Percentiles rank a stretch among this genome's conserved stretches.
phyloP scores from a whole-genome alignment of 495 filamentous ascomycete genomes.

The Aspergillus biplanus region DNA sequence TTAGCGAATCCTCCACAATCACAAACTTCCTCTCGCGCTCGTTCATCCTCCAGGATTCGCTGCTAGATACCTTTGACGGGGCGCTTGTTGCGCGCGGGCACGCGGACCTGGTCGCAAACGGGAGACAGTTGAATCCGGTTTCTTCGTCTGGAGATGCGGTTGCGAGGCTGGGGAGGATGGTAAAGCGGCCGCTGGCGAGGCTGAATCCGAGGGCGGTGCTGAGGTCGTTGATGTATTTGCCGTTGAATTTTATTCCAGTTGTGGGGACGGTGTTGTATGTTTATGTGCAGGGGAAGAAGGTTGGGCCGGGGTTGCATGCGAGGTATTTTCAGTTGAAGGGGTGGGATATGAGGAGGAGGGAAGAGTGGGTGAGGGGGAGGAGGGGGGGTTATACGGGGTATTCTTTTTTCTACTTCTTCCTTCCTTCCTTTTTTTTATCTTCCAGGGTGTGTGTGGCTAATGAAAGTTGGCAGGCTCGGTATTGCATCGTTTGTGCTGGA shows the following conservation, averaged over 20 bases:
- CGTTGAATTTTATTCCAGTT: constrained; percentile 89
- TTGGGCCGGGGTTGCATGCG: constrained; percentile 56
- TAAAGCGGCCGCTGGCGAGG: constrained; percentile 69
- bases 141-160: constrained; percentile 48
- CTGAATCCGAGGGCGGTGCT: constrained; percentile 69
- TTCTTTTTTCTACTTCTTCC: constrained; percentile 31
- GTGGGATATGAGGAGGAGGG: constrained; percentile 63
- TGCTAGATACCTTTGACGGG: constrained; percentile 91
- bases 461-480: constrained; percentile 66
- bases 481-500: constrained; percentile 76
- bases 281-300: constrained; percentile 65
- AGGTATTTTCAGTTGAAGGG: constrained; percentile 90
- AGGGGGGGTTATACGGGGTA: constrained; percentile 75
- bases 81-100: constrained; percentile 63
- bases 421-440: not conserved
- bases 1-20: constrained; percentile 81
- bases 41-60: constrained; percentile 76
- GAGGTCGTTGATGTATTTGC: constrained; percentile 75
- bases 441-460: constrained; percentile 11
- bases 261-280: constrained; percentile 84
- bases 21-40: constrained; percentile 73
- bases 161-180: constrained; percentile 70
- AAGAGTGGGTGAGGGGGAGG: constrained; percentile 66
- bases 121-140: constrained; percentile 67
- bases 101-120: constrained; percentile 64